Evolutionary conservation across 1,284 basidiomycete genomes (phyloP).

Genomic region (Cutaneotrichosporon arboriforme): DNA sequence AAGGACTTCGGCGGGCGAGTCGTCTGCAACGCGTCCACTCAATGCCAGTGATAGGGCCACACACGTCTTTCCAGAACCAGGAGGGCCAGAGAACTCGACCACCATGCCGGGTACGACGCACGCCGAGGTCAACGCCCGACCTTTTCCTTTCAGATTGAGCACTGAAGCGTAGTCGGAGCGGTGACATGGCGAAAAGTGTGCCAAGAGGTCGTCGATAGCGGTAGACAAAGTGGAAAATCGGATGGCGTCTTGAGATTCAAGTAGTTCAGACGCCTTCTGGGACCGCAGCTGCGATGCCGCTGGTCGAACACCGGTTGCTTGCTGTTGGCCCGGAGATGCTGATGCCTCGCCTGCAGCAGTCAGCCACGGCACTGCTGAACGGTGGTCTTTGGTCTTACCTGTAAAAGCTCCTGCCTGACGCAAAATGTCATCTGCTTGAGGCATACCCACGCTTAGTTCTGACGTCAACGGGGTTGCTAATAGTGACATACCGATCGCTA

Average conservation of each 20-base stretch:
- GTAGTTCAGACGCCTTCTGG: conserved; percentile 28
- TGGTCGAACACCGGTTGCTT: background rate
- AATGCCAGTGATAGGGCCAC: conserved; percentile 31
- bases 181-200: conserved; percentile 9
- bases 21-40: conserved; percentile 25
- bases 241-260: conserved; percentile 12
- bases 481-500: conserved; percentile 30
- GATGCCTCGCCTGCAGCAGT: background rate
- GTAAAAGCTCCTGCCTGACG: conserved; percentile 13
- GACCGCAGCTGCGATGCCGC: conserved; percentile 9
- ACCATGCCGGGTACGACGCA: conserved; percentile 35
- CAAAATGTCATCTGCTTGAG: conserved; percentile 32
- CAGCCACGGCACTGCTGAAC: too few relatives aligned
- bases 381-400: background rate
- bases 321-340: conserved; percentile 14
- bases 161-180: background rate
- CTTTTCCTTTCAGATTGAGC: conserved; percentile 20
- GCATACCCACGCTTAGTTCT: conserved; percentile 33
- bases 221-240: conserved; percentile 34
- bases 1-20: conserved; percentile 33
- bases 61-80: conserved; percentile 43
- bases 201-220: conserved; percentile 35
- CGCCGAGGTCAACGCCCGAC: background rate
- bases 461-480: background rate
- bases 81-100: conserved; percentile 43